Conservation (phyloP, 148 eudicot species). For the Polygonum maritimum region DNA sequence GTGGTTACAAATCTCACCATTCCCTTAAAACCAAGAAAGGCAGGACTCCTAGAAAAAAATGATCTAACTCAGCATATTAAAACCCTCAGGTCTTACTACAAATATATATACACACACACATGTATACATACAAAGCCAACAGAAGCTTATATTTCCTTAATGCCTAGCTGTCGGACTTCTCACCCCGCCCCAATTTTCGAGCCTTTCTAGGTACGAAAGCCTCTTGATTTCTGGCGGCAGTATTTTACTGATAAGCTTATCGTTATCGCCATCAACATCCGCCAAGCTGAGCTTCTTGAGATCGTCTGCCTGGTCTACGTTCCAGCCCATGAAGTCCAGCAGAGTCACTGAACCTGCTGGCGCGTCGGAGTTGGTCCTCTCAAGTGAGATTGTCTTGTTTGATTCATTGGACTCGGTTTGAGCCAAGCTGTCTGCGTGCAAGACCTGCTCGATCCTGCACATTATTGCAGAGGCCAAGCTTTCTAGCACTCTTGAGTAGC, state of each 20-base stretch:
- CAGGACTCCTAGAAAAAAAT: constrained; percentile 22
- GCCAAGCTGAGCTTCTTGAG: neutral
- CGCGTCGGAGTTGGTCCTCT: constrained; percentile 18
- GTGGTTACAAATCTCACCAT: constrained; percentile 27
- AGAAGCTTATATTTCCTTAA: neutral
- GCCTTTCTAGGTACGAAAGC: constrained; percentile 11
- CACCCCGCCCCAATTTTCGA: constrained; percentile 8
- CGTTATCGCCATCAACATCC: neutral
- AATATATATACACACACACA: neutral
- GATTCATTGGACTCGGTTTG: constrained; percentile 18
- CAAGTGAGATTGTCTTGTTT: constrained; percentile 10
- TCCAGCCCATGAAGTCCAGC: constrained; percentile 50
- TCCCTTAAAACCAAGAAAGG: constrained; percentile 34
- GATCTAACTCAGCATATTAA: constrained; percentile 18
- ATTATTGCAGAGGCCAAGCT: constrained; percentile 41
- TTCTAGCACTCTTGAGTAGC: constrained; percentile 57
- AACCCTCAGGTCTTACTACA: constrained; percentile 3
- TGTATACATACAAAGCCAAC: constrained; percentile 5
- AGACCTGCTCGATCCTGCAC: constrained; percentile 49
- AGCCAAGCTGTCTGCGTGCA: constrained; percentile 30
- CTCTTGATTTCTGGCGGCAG: neutral
- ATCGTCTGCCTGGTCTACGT: constrained; percentile 19
- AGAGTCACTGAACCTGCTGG: constrained; percentile 30
- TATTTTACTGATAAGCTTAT: neutral
- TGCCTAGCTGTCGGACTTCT: constrained; percentile 15